Conservation (phyloP, 768 basidiomycete genomes). For the Pleurotus pulmonarius region DNA sequence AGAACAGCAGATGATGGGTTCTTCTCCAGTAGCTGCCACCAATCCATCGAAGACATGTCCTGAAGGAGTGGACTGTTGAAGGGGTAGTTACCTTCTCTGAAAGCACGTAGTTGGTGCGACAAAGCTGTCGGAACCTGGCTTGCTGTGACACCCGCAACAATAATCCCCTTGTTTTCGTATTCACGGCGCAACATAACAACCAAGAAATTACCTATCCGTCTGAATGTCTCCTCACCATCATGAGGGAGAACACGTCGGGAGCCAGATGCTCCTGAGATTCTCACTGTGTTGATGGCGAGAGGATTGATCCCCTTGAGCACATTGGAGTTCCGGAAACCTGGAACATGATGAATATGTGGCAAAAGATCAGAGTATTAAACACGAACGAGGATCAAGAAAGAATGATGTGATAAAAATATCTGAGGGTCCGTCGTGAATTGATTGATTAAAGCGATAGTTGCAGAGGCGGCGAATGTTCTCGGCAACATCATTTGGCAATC, state of each 20-base stretch:
- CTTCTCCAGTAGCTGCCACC: conserved; percentile 14
- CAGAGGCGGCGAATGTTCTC: neutral
- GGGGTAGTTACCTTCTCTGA: conserved; percentile 10
- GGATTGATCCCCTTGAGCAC: conserved; percentile 10
- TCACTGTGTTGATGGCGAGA: conserved; percentile 1
- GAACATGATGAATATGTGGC: neutral
- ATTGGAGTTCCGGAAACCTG: conserved; percentile 9
- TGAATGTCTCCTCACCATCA: neutral
- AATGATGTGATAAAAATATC: conserved; percentile 27
- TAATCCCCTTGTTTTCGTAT: conserved; percentile 6
- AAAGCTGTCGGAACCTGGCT: conserved; percentile 9
- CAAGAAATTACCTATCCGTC: conserved; percentile 8
- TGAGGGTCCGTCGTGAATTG: conserved; percentile 23
- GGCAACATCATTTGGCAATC: neutral
- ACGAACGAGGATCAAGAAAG: conserved; percentile 28
- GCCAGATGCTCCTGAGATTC: conserved; percentile 3
- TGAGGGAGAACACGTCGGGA: neutral
- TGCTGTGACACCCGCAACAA: conserved; percentile 11
- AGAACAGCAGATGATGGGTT: conserved; percentile 23
- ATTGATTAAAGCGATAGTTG: conserved; percentile 22
- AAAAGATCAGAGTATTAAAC: neutral
- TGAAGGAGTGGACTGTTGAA: conserved; percentile 10
- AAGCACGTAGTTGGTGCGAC: conserved; percentile 13
- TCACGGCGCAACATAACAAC: neutral
- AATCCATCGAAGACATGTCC: conserved; percentile 7